Conservation (phyloP, 106 monocot species). For the Acorus calamus region DNA sequence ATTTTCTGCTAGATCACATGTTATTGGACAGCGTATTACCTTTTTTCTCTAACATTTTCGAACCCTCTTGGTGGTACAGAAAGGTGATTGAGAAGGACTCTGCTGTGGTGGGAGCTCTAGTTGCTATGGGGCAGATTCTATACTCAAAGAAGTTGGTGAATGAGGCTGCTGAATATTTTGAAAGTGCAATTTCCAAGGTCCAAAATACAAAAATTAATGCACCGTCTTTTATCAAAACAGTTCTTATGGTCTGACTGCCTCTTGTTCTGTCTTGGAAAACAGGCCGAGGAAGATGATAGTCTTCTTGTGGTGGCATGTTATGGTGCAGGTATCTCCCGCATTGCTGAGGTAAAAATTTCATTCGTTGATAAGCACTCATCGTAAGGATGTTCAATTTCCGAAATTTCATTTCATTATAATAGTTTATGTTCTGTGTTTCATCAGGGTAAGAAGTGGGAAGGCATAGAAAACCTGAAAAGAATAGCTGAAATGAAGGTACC, state of each 20-base stretch:
- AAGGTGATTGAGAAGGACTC: slow-evolving; percentile 67
- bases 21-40: too few relatives aligned
- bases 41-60: too few relatives aligned
- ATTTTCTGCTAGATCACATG: too few relatives aligned
- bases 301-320: slow-evolving; percentile 61
- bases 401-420: too few relatives aligned
- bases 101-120: slow-evolving; percentile 48
- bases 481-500: slow-evolving; percentile 72
- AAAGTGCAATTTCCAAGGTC: slow-evolving; percentile 78
- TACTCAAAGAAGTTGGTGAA: slow-evolving; percentile 43
- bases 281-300: slow-evolving; percentile 47
- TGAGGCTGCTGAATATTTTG: slow-evolving; percentile 73
- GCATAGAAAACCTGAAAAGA: slow-evolving; percentile 61
- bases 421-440: background rate
- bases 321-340: slow-evolving; percentile 65
- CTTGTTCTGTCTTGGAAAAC: slow-evolving; percentile 1
- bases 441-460: slow-evolving; percentile 57
- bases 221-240: too few relatives aligned
- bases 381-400: background rate
- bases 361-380: background rate
- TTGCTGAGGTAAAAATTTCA: slow-evolving; percentile 38
- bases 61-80: slow-evolving; percentile 19
- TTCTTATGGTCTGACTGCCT: too few relatives aligned
- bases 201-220: too few relatives aligned
- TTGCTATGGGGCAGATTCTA: slow-evolving; percentile 72